Conservation (phyloP, 2,329 filamentous ascomycete genomes). For the Colletotrichum cordylinicola region DNA sequence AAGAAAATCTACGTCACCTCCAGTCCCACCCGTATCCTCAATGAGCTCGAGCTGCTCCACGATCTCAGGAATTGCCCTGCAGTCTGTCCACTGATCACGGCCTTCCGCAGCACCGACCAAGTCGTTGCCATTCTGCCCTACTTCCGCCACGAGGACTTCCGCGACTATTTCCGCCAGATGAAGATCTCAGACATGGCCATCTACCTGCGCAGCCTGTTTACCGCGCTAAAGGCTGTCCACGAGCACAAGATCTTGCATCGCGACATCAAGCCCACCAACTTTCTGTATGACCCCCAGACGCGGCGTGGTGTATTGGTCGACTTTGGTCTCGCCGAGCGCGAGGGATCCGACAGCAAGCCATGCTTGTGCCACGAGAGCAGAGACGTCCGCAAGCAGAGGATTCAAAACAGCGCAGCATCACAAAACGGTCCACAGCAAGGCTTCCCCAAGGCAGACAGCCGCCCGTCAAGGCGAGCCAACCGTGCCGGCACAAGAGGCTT, state of each 20-base stretch:
- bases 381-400: constrained; percentile 64
- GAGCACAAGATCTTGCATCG: constrained; percentile 85
- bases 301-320: constrained; percentile 94
- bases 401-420: constrained; percentile 65
- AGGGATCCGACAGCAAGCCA: constrained; percentile 77
- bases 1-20: constrained; percentile 99
- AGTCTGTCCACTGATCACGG: constrained; percentile 94
- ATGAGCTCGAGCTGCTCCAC: constrained; percentile 92
- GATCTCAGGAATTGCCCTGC: constrained; percentile 83
- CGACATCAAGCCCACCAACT: constrained; percentile 98
- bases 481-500: constrained; percentile 95
- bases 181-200: constrained; percentile 84
- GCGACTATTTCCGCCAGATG: constrained; percentile 92
- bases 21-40: constrained; percentile 89
- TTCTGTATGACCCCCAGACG: constrained; percentile 84
- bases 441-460: constrained; percentile 89
- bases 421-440: constrained; percentile 61
- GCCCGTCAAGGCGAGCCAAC: constrained; percentile 89
- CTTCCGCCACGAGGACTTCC: constrained; percentile 94
- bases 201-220: constrained; percentile 89
- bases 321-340: constrained; percentile 92
- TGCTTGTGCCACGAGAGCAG: constrained; percentile 80
- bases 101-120: constrained; percentile 93
- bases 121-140: constrained; percentile 95
- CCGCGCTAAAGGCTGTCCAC: constrained; percentile 84